Evolutionary conservation across 345 rosid species (phyloP), one percentile per base, ranked within the genome.

Genomic region (Luvunga scandens): DNA sequence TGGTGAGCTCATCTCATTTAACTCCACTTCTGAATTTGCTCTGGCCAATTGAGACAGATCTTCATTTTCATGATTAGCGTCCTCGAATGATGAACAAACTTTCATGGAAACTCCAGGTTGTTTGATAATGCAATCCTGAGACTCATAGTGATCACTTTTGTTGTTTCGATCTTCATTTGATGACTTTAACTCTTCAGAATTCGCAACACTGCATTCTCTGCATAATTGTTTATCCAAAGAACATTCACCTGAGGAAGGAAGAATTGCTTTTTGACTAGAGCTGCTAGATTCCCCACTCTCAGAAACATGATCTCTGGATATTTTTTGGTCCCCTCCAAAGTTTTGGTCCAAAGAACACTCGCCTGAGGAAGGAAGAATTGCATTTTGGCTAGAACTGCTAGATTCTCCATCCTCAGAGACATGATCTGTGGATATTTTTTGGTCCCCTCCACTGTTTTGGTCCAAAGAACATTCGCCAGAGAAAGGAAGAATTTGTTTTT

Each of bases 181-280:
- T 50, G 83, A 38, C 31, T 77, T 68, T 56, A 70, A 69, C 10
- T 36, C 83, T 78, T 21, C 71, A 73, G 71, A 66, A 79, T 81
- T 70, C 75, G 79, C 82, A 68, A 42, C 73, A 45, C 60, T 62
- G 76, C 71, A 70, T 69, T 79, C 82, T 4, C 75, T 39, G 66
- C 81, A 64, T 65, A 13, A 4, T 45, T 45, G 50, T 45, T 45
- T 45, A n/a, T 74, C 66, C 55, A 48, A 39, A 71, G 86, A 83
- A 79, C 67, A 25, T 67, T 76, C 90, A 3, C 65, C 80, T 1
- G 81, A 64, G 57, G 83, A 77, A 63, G 77, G 77, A 84, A 67
- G 66, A 73, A 13, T 68, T 33, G 56, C 64, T 45, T 55, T 89
- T 62, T 72, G 84, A 81, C 36, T 64, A 34, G 83, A 69, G 62